phyloP scores from a whole-genome alignment of 352 stramenopile genomes.

The Phytophthora meadii region DNA sequence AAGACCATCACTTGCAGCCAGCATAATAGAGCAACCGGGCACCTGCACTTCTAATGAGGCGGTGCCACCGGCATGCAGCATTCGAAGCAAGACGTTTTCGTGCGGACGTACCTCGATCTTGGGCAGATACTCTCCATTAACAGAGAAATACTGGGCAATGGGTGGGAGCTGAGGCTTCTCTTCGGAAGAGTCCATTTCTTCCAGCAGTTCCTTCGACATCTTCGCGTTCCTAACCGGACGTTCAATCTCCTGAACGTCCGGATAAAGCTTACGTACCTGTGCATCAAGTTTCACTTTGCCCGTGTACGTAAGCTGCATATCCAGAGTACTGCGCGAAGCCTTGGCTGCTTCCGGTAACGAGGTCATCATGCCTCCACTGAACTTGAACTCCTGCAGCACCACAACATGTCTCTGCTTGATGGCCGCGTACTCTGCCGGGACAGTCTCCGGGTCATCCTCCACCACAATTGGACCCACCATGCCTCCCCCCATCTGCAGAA shows the following conservation, averaged over 20 bases:
- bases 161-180: slow-evolving; percentile 34
- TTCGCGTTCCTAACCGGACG: slow-evolving; percentile 32
- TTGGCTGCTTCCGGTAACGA: slow-evolving; percentile 56
- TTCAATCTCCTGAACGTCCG: slow-evolving; percentile 46
- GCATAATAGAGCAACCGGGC: slow-evolving; percentile 62
- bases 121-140: slow-evolving; percentile 78
- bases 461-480: slow-evolving; percentile 75
- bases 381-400: slow-evolving; percentile 69
- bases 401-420: slow-evolving; percentile 57
- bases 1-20: slow-evolving; percentile 68
- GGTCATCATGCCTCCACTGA: slow-evolving; percentile 60
- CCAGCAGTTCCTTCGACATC: slow-evolving; percentile 36
- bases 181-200: slow-evolving; percentile 32
- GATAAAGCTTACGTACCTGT: slow-evolving; percentile 48
- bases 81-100: slow-evolving; percentile 63
- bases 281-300: slow-evolving; percentile 45
- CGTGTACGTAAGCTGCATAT: slow-evolving; percentile 59
- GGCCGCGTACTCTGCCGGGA: slow-evolving; percentile 50
- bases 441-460: slow-evolving; percentile 56
- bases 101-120: slow-evolving; percentile 59
- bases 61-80: slow-evolving; percentile 68
- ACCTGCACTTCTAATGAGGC: slow-evolving; percentile 64
- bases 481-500: slow-evolving; percentile 76
- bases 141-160: slow-evolving; percentile 64
- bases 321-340: slow-evolving; percentile 57